Evolutionary conservation across 2,329 filamentous ascomycete species (phyloP), one percentile per base, ranked within the genome.

Genomic region (Mycosphaerella sp.): DNA sequence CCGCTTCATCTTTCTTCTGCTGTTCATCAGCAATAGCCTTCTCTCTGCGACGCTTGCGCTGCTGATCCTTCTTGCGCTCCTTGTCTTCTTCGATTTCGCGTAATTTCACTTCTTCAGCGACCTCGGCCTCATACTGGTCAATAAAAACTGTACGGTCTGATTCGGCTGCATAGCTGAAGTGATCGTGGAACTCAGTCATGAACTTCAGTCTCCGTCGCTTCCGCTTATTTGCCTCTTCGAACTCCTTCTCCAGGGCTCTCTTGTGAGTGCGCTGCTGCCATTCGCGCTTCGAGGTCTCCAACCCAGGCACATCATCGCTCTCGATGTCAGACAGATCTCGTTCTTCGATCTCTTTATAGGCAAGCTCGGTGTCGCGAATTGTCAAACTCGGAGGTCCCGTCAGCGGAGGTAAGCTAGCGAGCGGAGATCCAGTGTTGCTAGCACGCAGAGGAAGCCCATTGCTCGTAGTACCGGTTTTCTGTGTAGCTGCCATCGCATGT

Each of bases 51-150:
- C 93, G 83, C 76, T 97, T 98, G 59, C 93, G 87, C 70, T 98
- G 93, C 89, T 98, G 97, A 68, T 98, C 93, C 76, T 98, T 98
- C 77, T 98, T 98, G 61, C 93, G 89, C 73, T 98, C 93, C 74
- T 98, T 98, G 72, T 98, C 93, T 57, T 92, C 90, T 57, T 87
- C 86, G 6, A 96, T 79, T 70, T 96, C 92, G 61, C 89, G 89
- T 58, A 90, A 86, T 62, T 93, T 87, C 2, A 97, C 92, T 64
- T 95, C 86, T 50, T 87, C 82, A 56, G 92, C 80, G 1, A 93
- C 92, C 40, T 87, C 84, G 14, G 87, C 82, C 67, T 90, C 91
- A 69, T 93, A 84, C 44, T 84, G 76, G 11, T 86, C 79, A 55
- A 88, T 82, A 69, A 88, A 96, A 32, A 88, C 83, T 50, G 85